Evolutionary conservation across 768 basidiomycete genomes (phyloP), one percentile per base, ranked within the genome.

Genomic region (Cystoderma amianthinum): DNA sequence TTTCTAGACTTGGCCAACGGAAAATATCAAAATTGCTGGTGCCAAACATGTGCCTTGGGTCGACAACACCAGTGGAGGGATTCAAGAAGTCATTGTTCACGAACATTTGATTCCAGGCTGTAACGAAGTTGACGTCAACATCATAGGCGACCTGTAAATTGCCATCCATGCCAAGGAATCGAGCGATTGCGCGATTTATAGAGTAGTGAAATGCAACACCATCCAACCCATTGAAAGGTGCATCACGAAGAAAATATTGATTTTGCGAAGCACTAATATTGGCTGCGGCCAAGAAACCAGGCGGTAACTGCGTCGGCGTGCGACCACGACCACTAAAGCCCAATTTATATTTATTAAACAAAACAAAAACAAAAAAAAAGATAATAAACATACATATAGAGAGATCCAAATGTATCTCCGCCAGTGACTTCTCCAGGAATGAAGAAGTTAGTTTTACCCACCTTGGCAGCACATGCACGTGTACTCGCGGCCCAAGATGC

Each of bases 111-210:
- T 93, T 91, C 92, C 92, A 96, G 0, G 89, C 83, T 0, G 80
- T 83, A 62, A 93, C 67, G 52, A 95, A 92, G 62, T 95, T 89
- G 58, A 68, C 61, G 50, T 80, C 71, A 21, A 90, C 63, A 54
- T 96, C 93, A 60, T 84, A 94, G 7, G 89, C 92, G 40, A 91
- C 93, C 46, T 84, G 75, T 23, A 96, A 69, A 58, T 96, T 95
- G 52, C 93, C 93, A 55, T 96, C 93, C 91, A 95, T 94, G 40
- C 92, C 93, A 36, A 95, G 72, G 68, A 93, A 90, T 38, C 93
- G 86, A 21, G 82, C 67, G 39, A 95, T 64, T 2, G 85, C 67
- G 44, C 93, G 93, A 56, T 96, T 95, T 41, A 84, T 83, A 35
- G 93, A 95, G 60, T 95, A 96, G 59, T 96, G 93, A 70, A 95